Evolutionary conservation across 176 grass and related monocot species (phyloP), one percentile per base, ranked within the genome.

Genomic region (Elymus sibiricus): DNA sequence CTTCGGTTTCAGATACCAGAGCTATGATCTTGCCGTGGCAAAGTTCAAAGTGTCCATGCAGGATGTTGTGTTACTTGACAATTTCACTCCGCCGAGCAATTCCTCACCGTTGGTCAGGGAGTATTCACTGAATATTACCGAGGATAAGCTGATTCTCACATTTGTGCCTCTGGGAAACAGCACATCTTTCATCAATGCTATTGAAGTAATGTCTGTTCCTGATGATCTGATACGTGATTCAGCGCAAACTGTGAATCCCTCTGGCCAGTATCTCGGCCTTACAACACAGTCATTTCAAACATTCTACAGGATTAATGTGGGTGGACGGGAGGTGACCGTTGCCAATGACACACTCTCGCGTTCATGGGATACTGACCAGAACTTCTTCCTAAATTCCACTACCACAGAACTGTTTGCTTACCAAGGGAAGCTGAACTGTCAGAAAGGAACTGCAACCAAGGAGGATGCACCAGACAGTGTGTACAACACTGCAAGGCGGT

Each of bases 131-230:
- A 92, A 94, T 75, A 70, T 98, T 44, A 92, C 90, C 21, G 84
- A 65, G 44, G 88, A 92, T 72, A 84, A 82, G 82, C 89, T 98
- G 62, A 85, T 88, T 35, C 80, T 98, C 6, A 86, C 90, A 28
- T 98, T 98, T 67, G 89, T 98, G 82, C 96, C 96, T 3, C 72
- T 82, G 46, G 89, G 86, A 43, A 93, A 84, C 58, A 14, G 9
- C 60, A 40, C 37, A 1, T 89, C 79, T 34, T 98, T 98, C 13
- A 37, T 98, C 29, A 98, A 92, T 74, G 96, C 89, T 4, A 92
- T 98, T 25, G 92, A 98, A 69, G 92, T 98, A 59, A 70, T 98
- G 46, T 98, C 93, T 4, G 88, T 91, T 55, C 96, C 96, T 84
- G 91, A 95, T 73, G 42, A 79, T 51, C 89, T 95, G 19, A 92